Evolutionary conservation across 2,329 filamentous ascomycete species (phyloP).

Genomic region (Cladosporium colombiae): DNA sequence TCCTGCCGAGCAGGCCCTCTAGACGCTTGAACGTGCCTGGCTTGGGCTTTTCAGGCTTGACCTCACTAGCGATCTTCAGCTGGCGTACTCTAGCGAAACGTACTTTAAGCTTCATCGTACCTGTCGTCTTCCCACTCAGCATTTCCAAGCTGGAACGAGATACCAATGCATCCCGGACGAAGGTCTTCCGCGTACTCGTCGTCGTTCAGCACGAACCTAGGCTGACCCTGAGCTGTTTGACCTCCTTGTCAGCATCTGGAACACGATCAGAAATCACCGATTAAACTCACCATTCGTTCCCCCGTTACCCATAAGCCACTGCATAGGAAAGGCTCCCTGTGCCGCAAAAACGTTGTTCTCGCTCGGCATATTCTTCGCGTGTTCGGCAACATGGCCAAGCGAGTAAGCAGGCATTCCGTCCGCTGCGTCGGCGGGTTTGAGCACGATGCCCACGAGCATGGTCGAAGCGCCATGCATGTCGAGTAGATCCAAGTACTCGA

Average conservation of each 20-base stretch:
- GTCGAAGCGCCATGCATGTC: neutral
- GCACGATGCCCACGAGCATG: neutral
- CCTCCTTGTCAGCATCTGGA: neutral
- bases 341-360: neutral
- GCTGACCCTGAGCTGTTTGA: neutral
- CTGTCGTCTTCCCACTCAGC: neutral
- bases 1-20: neutral
- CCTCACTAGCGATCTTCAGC: neutral
- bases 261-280: neutral
- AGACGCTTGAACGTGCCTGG: neutral
- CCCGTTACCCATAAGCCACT: neutral
- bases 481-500: neutral
- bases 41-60: neutral
- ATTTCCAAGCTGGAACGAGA: neutral
- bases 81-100: neutral
- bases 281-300: neutral
- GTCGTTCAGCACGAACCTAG: neutral
- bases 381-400: neutral
- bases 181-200: neutral
- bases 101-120: neutral
- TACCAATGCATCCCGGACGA: neutral
- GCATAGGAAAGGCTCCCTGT: neutral
- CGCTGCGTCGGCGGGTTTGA: neutral
- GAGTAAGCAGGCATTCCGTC: neutral
- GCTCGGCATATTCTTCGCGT: neutral